Percentiles rank a stretch among this genome's conserved stretches.
Evolutionary conservation across 129 eudicot genomes (phyloP).

Genomic region (Tagetes erecta): DNA sequence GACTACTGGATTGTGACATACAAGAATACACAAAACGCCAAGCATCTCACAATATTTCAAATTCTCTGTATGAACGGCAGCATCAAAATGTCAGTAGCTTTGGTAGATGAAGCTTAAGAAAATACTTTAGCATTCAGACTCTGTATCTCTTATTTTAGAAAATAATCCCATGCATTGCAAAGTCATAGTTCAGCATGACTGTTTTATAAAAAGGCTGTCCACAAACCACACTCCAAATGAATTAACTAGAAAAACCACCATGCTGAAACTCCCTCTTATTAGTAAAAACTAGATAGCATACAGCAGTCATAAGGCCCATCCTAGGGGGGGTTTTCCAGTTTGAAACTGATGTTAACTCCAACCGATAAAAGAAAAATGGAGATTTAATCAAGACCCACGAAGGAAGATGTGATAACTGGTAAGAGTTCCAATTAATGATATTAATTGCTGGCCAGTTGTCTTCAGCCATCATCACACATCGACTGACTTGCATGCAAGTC

Average conservation of each 20-base stretch:
- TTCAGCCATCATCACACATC: constrained; percentile 25
- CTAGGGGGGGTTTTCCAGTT: constrained; percentile 20
- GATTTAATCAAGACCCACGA: constrained; percentile 24
- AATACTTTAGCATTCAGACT: constrained; percentile 30
- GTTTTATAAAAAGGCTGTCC: constrained; percentile 26
- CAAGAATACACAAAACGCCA: constrained; percentile 35
- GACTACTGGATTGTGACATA: constrained; percentile 22
- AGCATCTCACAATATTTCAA: constrained; percentile 35
- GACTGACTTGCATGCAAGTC: constrained; percentile 27
- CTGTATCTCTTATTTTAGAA: constrained; percentile 16
- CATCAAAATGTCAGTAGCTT: constrained; percentile 41
- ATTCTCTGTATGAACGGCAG: constrained; percentile 35
- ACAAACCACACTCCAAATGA: constrained; percentile 22
- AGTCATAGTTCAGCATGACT: constrained; percentile 21
- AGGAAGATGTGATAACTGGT: constrained; percentile 16
- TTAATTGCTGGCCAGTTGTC: constrained; percentile 12
- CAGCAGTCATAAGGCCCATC: constrained; percentile 1
- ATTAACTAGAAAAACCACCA: constrained; percentile 23
- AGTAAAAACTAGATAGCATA: not conserved
- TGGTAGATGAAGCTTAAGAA: constrained; percentile 47
- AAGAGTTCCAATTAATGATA: constrained; percentile 21
- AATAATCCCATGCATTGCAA: constrained; percentile 22
- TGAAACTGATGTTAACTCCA: constrained; percentile 24
- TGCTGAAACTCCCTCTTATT: constrained; percentile 20
- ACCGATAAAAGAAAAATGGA: constrained; percentile 17